These are phyloP conservation scores for Penicillium sp. DNA, from an alignment of 2,329 filamentous ascomycete species.

Conservation along the genomic window DNA sequence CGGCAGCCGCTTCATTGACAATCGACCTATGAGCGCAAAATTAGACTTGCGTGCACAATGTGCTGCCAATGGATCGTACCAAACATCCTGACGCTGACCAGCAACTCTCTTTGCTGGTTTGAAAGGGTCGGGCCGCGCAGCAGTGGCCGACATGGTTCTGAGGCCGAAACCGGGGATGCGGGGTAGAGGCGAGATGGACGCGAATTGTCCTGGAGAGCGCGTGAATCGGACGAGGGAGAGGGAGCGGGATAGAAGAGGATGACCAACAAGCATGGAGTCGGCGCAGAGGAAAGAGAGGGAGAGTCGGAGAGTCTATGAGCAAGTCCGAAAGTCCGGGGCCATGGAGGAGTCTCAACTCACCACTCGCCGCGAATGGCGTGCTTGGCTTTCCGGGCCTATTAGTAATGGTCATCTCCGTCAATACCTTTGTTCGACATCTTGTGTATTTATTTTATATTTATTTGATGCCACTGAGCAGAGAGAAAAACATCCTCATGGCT, in stretches of 20 bases:
- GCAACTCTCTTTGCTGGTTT: conserved; percentile 53
- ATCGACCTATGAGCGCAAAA: conserved; percentile 56
- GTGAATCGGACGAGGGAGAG: conserved; percentile 12
- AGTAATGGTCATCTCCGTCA: background rate
- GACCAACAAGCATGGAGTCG: conserved; percentile 15
- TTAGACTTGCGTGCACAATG: conserved; percentile 8
- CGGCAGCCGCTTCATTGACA: conserved; percentile 69
- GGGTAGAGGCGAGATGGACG: conserved; percentile 18
- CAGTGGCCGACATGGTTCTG: conserved; percentile 46
- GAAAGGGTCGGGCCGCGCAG: conserved; percentile 46
- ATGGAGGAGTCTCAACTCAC: conserved; percentile 10
- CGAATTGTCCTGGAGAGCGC: background rate
- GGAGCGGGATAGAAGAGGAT: conserved; percentile 4
- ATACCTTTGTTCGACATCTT: too few species aligned
- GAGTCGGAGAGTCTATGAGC: background rate
- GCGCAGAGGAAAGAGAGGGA: too few species aligned
- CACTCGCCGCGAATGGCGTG: conserved; percentile 27
- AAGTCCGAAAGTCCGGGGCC: too few species aligned
- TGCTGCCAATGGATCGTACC: conserved; percentile 32
- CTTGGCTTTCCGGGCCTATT: conserved; percentile 16
- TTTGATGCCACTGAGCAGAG: too few species aligned
- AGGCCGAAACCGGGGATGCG: conserved; percentile 23
- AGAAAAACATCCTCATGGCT: too few species aligned
- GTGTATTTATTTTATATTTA: too few species aligned
- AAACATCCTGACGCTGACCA: conserved; percentile 57